These are phyloP conservation scores for Limonium bicolor DNA, from an alignment of 148 eudicot species.

Conservation along the genomic window DNA sequence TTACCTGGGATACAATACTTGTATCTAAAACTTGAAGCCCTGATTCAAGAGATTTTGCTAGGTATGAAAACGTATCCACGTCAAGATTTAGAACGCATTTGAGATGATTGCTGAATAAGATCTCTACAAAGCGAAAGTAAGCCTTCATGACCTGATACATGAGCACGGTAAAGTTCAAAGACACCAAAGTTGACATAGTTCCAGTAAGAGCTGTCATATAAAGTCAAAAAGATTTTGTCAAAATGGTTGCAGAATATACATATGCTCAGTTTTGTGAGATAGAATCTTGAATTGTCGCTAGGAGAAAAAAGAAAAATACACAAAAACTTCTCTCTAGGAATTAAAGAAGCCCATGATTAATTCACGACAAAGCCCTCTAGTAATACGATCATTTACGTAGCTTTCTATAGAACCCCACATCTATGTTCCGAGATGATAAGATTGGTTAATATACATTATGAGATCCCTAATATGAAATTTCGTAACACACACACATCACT, in stretches of 20 bases:
- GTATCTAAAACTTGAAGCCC: constrained; percentile 65
- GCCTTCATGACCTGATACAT: constrained; percentile 59
- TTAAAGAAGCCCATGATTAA: no score
- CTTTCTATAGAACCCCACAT: no score
- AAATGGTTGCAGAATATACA: no score
- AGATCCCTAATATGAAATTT: no score
- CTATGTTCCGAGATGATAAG: no score
- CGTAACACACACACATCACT: background rate
- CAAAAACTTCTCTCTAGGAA: no score
- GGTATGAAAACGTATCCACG: constrained; percentile 46
- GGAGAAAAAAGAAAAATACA: no score
- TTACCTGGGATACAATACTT: constrained; percentile 56
- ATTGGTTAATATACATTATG: no score
- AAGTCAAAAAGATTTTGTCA: no score
- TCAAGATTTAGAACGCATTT: constrained; percentile 52
- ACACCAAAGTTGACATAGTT: constrained; percentile 89
- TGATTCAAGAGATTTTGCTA: constrained; percentile 64
- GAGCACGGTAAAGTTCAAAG: constrained; percentile 83
- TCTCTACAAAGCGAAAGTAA: constrained; percentile 67
- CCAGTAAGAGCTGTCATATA: constrained; percentile 93
- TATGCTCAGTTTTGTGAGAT: constrained; percentile 13
- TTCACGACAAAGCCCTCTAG: no score
- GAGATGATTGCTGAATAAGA: constrained; percentile 50
- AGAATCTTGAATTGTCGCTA: no score
- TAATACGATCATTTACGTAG: no score